phyloP scores from a whole-genome alignment of 2,329 filamentous ascomycete genomes.

The Alternaria consortialis region DNA sequence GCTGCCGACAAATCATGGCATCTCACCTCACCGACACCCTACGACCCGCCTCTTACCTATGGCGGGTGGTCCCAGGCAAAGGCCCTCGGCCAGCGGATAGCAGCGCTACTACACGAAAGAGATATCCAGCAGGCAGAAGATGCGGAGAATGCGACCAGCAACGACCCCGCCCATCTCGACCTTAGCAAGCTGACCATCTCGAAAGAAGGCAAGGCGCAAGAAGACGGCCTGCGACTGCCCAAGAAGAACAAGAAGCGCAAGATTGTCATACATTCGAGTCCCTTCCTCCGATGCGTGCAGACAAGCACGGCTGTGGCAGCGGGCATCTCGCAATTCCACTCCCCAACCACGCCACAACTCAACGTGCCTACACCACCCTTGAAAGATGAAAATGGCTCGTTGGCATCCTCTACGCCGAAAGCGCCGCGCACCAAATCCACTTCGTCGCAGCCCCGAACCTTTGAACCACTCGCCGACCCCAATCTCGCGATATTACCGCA shows the following conservation, averaged over 20 bases:
- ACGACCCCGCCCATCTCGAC: conserved; percentile 32
- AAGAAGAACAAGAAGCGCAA: conserved; percentile 69
- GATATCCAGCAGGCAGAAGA: conserved; percentile 57
- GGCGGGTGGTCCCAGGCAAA: conserved; percentile 90
- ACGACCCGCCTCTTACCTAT: conserved; percentile 94
- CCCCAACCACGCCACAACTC: conserved; percentile 39
- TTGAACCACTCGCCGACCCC: conserved; percentile 50
- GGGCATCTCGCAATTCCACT: conserved; percentile 75
- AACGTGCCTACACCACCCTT: conserved; percentile 31
- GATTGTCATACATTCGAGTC: conserved; percentile 90
- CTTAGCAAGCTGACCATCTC: conserved; percentile 32
- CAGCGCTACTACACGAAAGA: conserved; percentile 68
- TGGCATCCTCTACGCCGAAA: conserved; percentile 24
- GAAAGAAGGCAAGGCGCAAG: conserved; percentile 6
- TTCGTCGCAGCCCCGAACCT: conserved; percentile 31
- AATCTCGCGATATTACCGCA: conserved; percentile 48
- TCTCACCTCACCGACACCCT: conserved; percentile 88
- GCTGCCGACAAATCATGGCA: conserved; percentile 96
- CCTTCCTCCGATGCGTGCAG: conserved; percentile 91
- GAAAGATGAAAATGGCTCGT: conserved; percentile 24
- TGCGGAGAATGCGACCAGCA: conserved; percentile 25
- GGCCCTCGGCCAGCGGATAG: conserved; percentile 82
- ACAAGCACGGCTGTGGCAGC: conserved; percentile 88
- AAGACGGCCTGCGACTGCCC: neutral
- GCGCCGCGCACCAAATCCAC: conserved; percentile 26